These are phyloP conservation scores for Dendrocalamus latiflorus DNA, from an alignment of 202 grass and related monocot species.

Conservation along the genomic window DNA sequence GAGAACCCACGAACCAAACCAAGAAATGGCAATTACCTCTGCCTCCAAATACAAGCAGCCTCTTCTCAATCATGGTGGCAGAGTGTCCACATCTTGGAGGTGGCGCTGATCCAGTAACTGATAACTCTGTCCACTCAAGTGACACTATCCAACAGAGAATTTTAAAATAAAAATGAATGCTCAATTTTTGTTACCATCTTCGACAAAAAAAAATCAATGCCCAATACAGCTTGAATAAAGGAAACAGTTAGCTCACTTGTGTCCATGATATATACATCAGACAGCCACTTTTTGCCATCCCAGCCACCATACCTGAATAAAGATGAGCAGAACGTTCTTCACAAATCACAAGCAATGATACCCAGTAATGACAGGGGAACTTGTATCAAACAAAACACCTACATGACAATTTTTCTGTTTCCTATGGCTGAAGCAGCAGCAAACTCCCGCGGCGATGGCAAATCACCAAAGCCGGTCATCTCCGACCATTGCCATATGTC, in stretches of 20 bases:
- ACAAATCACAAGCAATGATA: background rate
- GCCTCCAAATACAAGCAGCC: slow-evolving; percentile 83
- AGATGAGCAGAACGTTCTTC: slow-evolving; percentile 11
- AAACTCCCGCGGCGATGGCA: slow-evolving; percentile 89
- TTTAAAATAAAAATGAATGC: background rate
- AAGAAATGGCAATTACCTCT: slow-evolving; percentile 52
- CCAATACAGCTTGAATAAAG: slow-evolving; percentile 11
- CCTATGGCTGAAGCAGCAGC: slow-evolving; percentile 77
- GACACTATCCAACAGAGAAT: slow-evolving; percentile 51
- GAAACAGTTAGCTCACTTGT: slow-evolving; percentile 55
- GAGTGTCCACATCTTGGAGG: slow-evolving; percentile 89
- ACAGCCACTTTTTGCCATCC: slow-evolving; percentile 98
- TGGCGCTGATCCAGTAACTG: slow-evolving; percentile 63
- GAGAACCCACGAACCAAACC: background rate
- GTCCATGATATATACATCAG: slow-evolving; percentile 96
- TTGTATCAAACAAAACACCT: slow-evolving; percentile 14
- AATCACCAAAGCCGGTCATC: slow-evolving; percentile 87
- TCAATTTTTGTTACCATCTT: background rate
- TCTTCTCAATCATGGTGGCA: slow-evolving; percentile 97
- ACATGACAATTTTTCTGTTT: slow-evolving; percentile 96
- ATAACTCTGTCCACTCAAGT: slow-evolving; percentile 86
- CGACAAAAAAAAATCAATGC: background rate
- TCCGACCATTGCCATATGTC: slow-evolving; percentile 99
- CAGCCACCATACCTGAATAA: slow-evolving; percentile 82
- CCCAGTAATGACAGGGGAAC: background rate